Evolutionary conservation across 1,284 basidiomycete species (phyloP).

Genomic region (Moesziomyces aphidis): DNA sequence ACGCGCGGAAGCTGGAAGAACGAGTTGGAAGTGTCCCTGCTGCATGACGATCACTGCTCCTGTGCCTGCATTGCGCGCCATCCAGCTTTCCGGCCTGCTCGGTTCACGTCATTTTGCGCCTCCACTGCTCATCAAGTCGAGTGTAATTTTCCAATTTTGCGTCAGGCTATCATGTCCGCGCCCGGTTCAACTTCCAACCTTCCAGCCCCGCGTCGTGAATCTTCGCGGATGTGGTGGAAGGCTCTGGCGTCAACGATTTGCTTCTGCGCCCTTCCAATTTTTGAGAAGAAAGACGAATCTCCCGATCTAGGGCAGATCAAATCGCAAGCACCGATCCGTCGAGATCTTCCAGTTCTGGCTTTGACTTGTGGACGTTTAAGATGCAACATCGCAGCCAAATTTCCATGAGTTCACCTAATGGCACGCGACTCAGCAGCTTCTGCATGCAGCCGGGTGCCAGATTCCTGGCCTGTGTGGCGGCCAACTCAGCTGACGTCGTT

Average conservation of each 20-base stretch:
- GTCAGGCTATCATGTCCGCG: not conserved
- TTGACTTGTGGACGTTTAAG: too few species aligned
- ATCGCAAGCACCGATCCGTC: not conserved
- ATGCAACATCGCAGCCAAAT: too few species aligned
- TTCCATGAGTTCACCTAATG: not conserved
- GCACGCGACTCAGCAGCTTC: constrained; percentile 23
- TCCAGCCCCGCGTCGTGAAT: not conserved
- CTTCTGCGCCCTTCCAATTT: constrained; percentile 26
- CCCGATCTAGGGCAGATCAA: not conserved
- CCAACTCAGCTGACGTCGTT: constrained; percentile 1
- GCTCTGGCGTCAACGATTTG: constrained; percentile 14
- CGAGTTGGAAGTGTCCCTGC: constrained; percentile 25
- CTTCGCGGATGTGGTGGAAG: constrained; percentile 14
- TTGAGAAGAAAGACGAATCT: not conserved
- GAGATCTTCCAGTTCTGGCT: not conserved
- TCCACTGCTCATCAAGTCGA: not conserved
- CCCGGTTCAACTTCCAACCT: constrained; percentile 22
- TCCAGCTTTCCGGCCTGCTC: too few species aligned
- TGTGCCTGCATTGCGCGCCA: not conserved
- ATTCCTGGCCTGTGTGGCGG: not conserved
- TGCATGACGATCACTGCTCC: not conserved
- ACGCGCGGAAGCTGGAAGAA: constrained; percentile 45
- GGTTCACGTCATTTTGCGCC: constrained; percentile 2
- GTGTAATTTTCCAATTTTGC: constrained; percentile 1
- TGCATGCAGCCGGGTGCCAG: too few species aligned